Evolutionary conservation across 2,329 filamentous ascomycete genomes (phyloP).

Genomic region (Coniella vitis): DNA sequence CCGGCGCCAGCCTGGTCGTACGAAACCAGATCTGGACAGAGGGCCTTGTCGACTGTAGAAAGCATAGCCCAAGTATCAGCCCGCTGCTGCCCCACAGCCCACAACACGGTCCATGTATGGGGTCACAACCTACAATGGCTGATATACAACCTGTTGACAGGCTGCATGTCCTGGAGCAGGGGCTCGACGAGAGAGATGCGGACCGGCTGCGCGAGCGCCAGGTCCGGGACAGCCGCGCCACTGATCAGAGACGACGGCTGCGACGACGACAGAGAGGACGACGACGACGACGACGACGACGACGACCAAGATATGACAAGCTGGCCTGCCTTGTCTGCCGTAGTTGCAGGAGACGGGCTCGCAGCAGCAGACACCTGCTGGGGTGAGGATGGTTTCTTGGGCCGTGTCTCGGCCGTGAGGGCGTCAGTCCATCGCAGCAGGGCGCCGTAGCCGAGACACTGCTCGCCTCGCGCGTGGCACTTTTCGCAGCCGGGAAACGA

Average conservation of each 20-base stretch:
- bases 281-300: no score
- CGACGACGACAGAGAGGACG: no score
- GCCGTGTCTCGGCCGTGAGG: constrained; percentile 42
- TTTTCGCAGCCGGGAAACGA: constrained; percentile 54
- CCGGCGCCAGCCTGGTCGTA: constrained; percentile 32
- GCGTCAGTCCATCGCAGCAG: constrained; percentile 53
- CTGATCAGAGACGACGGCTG: no score
- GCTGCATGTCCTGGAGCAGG: constrained; percentile 46
- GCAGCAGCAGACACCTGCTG: background rate
- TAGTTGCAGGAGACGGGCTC: no score
- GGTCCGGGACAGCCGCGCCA: background rate
- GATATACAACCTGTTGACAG: constrained; percentile 39
- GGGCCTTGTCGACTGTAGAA: constrained; percentile 35
- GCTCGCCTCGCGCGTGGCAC: constrained; percentile 46
- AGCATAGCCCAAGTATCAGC: no score
- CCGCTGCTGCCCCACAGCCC: no score
- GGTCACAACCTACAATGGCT: constrained; percentile 38
- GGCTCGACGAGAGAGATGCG: constrained; percentile 36
- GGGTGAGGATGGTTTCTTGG: constrained; percentile 17
- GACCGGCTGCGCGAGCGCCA: background rate
- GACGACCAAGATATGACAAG: no score
- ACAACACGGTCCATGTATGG: background rate
- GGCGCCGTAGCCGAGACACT: constrained; percentile 56
- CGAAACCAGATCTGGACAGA: constrained; percentile 48
- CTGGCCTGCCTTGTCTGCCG: background rate